These are phyloP conservation scores for Lathyrus oleraceus DNA, from an alignment of 306 rosid species.

Conservation along the genomic window DNA sequence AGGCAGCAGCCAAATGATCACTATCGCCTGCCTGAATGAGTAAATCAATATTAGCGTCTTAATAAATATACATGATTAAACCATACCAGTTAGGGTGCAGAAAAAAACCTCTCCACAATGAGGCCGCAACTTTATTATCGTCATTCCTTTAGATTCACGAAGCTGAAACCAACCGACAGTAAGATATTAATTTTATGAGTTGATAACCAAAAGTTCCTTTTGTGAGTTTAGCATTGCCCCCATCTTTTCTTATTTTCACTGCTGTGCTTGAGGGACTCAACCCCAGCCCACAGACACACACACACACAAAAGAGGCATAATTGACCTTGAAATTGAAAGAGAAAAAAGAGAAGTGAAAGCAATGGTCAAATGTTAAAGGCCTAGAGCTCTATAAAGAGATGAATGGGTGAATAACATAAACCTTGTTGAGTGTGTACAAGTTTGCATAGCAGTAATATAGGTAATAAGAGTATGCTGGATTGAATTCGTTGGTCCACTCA, in stretches of 20 bases:
- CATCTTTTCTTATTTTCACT: background rate
- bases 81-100: constrained; percentile 18
- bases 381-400: constrained; percentile 2
- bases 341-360: background rate
- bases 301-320: background rate
- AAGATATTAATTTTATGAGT: constrained; percentile 19
- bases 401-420: constrained; percentile 33
- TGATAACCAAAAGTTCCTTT: background rate
- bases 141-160: constrained; percentile 73
- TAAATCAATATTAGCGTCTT: constrained; percentile 35
- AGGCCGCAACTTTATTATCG: constrained; percentile 75
- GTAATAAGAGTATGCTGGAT: constrained; percentile 85
- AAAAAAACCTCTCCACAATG: constrained; percentile 87
- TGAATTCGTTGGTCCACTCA: constrained; percentile 81
- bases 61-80: constrained; percentile 25
- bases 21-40: constrained; percentile 74
- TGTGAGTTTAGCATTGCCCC: background rate
- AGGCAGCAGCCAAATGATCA: constrained; percentile 86
- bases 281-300: background rate
- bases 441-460: constrained; percentile 77
- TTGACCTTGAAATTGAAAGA: background rate
- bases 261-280: background rate
- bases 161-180: constrained; percentile 54
- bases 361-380: constrained; percentile 8
- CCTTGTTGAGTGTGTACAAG: constrained; percentile 84